These are phyloP conservation scores for Colletotrichum tropicicola DNA, from an alignment of 2,329 filamentous ascomycete genomes.

Conservation along the genomic window DNA sequence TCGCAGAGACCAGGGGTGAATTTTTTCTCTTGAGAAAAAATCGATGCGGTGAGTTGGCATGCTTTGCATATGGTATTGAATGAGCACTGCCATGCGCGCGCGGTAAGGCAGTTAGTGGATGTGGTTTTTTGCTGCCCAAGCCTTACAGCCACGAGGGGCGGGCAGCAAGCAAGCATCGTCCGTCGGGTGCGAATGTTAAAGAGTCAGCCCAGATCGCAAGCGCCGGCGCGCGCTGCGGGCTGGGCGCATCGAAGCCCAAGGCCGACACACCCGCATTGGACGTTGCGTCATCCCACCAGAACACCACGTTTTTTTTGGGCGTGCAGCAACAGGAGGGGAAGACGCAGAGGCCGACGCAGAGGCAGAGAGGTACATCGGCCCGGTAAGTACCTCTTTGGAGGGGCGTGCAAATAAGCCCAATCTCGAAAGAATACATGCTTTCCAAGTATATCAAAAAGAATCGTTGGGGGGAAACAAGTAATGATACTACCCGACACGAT, in stretches of 20 bases:
- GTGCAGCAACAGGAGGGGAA: no score
- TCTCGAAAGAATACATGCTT: background rate
- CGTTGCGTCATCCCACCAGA: constrained; percentile 8
- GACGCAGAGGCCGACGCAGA: no score
- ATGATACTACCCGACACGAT: background rate
- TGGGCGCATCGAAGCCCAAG: constrained; percentile 5
- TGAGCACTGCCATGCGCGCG: background rate
- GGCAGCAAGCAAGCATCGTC: background rate
- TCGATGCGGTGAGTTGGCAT: background rate
- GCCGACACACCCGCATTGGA: background rate
- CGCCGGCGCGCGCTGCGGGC: background rate
- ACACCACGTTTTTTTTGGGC: no score
- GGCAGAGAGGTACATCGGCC: background rate
- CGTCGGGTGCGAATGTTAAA: background rate
- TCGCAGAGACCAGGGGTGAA: no score
- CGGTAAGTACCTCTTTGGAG: background rate
- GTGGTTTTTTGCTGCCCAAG: constrained; percentile 1
- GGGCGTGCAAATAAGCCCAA: background rate
- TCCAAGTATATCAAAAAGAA: background rate
- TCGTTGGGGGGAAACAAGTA: no score
- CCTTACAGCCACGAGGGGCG: constrained; percentile 1
- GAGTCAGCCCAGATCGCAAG: background rate
- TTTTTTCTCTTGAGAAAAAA: no score
- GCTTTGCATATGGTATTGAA: no score
- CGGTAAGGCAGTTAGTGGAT: background rate